Conservation (phyloP, 1,284 basidiomycete species). For the Sanghuangporus weigelae region DNA sequence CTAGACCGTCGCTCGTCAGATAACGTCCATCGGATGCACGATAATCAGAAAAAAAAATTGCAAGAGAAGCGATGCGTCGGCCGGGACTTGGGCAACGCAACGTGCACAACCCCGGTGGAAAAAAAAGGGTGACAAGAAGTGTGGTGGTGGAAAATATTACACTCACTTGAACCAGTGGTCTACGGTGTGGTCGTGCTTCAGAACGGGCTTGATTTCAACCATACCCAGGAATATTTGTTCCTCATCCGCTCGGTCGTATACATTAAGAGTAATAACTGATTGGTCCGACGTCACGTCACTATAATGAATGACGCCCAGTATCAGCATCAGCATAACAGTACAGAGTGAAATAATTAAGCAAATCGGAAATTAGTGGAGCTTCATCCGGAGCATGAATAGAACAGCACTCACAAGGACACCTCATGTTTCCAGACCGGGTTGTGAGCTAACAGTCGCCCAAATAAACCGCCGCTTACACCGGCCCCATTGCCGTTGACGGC, state of each 20-base stretch:
- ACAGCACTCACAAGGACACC: constrained; percentile 80
- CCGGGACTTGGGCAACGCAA: constrained; percentile 14
- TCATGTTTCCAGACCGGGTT: constrained; percentile 99
- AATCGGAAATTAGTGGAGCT: not conserved
- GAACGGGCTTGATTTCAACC: constrained; percentile 85
- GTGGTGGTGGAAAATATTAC: constrained; percentile 7
- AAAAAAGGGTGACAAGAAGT: not conserved
- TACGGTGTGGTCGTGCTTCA: constrained; percentile 88
- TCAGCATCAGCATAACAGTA: constrained; percentile 13
- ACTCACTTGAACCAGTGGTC: constrained; percentile 95
- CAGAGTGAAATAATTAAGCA: not conserved
- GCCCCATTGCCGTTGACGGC: constrained; percentile 17
- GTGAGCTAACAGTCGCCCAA: constrained; percentile 63
- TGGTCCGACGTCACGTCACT: constrained; percentile 94
- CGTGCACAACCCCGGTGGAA: constrained; percentile 6
- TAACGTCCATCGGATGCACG: constrained; percentile 16
- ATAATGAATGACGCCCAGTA: constrained; percentile 17
- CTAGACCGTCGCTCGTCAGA: constrained; percentile 34
- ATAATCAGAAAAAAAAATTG: constrained; percentile 1
- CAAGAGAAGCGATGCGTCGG: constrained; percentile 1
- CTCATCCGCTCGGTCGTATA: constrained; percentile 84
- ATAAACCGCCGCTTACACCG: constrained; percentile 46
- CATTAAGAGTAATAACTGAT: constrained; percentile 83
- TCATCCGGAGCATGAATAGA: not conserved
- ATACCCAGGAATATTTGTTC: constrained; percentile 89